Evolutionary conservation across 345 rosid genomes (phyloP).

Genomic region (Chamaenerion angustifolium): DNA sequence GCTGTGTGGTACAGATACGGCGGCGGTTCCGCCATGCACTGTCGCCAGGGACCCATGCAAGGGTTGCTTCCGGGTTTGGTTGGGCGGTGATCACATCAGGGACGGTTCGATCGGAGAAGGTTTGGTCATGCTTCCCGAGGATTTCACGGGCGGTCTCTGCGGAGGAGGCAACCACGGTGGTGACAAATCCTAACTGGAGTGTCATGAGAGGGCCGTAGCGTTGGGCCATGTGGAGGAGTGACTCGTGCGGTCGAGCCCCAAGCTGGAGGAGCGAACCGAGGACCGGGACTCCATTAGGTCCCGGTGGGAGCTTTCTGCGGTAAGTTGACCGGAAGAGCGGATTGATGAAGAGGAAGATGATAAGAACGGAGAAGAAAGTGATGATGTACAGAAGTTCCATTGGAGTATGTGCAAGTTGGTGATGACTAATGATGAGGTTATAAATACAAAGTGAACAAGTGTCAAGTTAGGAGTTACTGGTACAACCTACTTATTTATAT

Average conservation of each 20-base stretch:
- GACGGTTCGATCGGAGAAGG: conserved; percentile 16
- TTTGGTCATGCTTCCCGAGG: conserved; percentile 19
- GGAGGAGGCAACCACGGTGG: conserved; percentile 20
- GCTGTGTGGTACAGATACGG: conserved; percentile 21
- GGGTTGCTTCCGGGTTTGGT: conserved; percentile 18
- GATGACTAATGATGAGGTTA: too few relatives aligned
- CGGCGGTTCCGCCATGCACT: conserved; percentile 24
- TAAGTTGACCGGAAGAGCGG: background rate
- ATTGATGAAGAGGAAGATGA: conserved; percentile 8
- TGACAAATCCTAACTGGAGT: conserved; percentile 20
- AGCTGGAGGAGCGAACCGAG: conserved; percentile 12
- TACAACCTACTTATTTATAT: too few relatives aligned
- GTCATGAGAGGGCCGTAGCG: conserved; percentile 26
- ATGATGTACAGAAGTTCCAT: conserved; percentile 8
- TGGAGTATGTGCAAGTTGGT: too few relatives aligned
- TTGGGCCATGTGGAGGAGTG: conserved; percentile 21
- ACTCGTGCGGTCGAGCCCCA: conserved; percentile 16
- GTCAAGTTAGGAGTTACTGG: too few relatives aligned
- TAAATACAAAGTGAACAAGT: too few relatives aligned
- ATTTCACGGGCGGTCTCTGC: conserved; percentile 21
- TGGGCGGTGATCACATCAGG: conserved; percentile 17
- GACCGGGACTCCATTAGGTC: conserved; percentile 16
- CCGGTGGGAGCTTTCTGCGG: conserved; percentile 16
- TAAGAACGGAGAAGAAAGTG: conserved; percentile 3
- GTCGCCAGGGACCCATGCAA: conserved; percentile 24